Conservation (phyloP, 768 basidiomycete species). For the Hygrocybe coccinea region DNA sequence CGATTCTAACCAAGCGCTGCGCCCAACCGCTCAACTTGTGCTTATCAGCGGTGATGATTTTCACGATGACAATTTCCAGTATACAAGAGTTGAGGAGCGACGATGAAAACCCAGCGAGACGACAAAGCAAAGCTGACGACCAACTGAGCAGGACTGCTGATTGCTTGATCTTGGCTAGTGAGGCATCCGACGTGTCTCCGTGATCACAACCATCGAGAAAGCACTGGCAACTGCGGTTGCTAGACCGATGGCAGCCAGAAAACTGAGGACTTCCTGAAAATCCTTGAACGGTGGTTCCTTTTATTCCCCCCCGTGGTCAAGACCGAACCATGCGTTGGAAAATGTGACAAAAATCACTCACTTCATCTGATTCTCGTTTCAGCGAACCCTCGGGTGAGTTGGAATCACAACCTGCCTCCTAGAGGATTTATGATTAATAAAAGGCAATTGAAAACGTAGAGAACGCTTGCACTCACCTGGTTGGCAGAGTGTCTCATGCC, state of each 20-base stretch:
- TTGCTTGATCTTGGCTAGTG: neutral
- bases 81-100: neutral
- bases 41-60: neutral
- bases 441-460: too few species aligned
- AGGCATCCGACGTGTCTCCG: neutral
- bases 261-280: neutral
- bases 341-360: too few species aligned
- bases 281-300: constrained; percentile 1
- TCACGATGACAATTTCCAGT: neutral
- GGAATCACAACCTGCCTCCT: too few species aligned
- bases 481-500: too few species aligned
- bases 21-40: neutral
- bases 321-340: too few species aligned
- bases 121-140: constrained; percentile 1
- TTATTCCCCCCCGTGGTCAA: neutral
- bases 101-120: neutral
- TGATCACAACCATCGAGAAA: neutral
- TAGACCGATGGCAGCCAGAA: neutral
- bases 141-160: neutral
- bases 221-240: neutral
- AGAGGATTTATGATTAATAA: too few species aligned
- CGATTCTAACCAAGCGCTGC: neutral
- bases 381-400: too few species aligned
- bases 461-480: too few species aligned
- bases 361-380: too few species aligned